Conservation (phyloP, 805 yeast species). For the Monosporozyma solicola region DNA sequence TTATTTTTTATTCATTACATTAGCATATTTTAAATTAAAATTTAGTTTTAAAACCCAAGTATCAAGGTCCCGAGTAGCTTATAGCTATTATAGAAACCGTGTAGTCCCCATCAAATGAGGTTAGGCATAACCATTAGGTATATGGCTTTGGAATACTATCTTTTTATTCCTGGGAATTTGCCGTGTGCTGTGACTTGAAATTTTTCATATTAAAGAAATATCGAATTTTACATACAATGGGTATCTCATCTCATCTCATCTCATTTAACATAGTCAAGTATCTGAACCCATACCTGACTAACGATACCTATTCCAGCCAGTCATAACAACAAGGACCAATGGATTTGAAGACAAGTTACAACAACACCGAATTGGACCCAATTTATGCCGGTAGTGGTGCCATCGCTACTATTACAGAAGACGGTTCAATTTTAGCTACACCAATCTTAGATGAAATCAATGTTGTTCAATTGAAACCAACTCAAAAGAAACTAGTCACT, state of each 20-base stretch:
- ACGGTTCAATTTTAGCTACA: conserved; percentile 62
- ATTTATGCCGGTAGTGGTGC: conserved; percentile 77
- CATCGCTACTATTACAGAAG: conserved; percentile 55
- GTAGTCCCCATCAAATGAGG: not conserved
- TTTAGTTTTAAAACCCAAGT: not conserved
- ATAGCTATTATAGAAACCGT: no score
- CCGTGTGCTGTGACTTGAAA: not conserved
- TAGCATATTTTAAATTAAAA: not conserved
- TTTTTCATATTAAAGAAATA: not conserved
- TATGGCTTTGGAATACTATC: not conserved
- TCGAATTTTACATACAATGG: not conserved
- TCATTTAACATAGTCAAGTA: not conserved
- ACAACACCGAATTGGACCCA: conserved; percentile 51
- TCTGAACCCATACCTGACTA: not conserved
- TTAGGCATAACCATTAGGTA: not conserved
- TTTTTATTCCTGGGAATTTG: not conserved
- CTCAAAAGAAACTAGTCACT: conserved; percentile 34
- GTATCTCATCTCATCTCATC: conserved; percentile 5
- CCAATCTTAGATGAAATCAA: conserved; percentile 71
- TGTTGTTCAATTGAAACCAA: conserved; percentile 50
- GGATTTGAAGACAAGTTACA: conserved; percentile 30
- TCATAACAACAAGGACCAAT: conserved; percentile 6
- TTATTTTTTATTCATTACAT: not conserved
- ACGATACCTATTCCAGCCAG: not conserved
- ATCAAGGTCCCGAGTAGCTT: no score